Base-by-base conservation (phyloP, 306 rosid species). In the Citrullus amarus region DNA sequence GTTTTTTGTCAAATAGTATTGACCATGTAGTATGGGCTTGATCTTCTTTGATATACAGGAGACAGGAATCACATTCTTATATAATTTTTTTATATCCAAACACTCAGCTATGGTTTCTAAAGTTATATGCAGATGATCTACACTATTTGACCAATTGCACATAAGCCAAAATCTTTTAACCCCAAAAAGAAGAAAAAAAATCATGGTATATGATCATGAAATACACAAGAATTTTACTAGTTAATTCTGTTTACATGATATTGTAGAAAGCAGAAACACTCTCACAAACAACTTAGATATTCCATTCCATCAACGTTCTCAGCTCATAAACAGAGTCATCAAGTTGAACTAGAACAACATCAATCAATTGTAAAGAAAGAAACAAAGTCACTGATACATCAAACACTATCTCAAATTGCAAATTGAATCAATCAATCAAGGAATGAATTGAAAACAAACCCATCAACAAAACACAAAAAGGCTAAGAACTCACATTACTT, bases 401-500 rank as follows among this genome's bases (percentile, higher is more conserved):
- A 25, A 61, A n/a, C 44, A 77, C 20, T 39, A 41, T 16, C 55
- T 6, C n/a, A 48, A 32, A 63, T 65, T 17, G 46, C 59, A 60
- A 32, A 60, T n/a, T 16, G 55, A 77, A 76, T 76, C 77, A 81
- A 80, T 13, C 44, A 48, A 53, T 39, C 72, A 81, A 78, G 14
- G 25, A 39, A 72, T 54, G 79, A 77, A 82, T 81, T 65, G 18
- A 78, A 82, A 75, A 46, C 65, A 77, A 32, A 77, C 53, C 56
- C 71, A 34, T 39, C 15, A 44, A 69, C 6, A 46, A 66, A 50
- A 54, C n/a, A 56, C 39, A 53, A 39, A 75, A 66, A 5, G 63
- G 28, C 18, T 12, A 18, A 44, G 78, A 80, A 87, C 97, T 87
- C 82, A 95, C 99, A 79, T 95, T 95, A 86, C 85, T 86, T 83